Evolutionary conservation across 2,329 filamentous ascomycete genomes (phyloP), one percentile per base, ranked within the genome.

Genomic region (Colletotrichum sp.): DNA sequence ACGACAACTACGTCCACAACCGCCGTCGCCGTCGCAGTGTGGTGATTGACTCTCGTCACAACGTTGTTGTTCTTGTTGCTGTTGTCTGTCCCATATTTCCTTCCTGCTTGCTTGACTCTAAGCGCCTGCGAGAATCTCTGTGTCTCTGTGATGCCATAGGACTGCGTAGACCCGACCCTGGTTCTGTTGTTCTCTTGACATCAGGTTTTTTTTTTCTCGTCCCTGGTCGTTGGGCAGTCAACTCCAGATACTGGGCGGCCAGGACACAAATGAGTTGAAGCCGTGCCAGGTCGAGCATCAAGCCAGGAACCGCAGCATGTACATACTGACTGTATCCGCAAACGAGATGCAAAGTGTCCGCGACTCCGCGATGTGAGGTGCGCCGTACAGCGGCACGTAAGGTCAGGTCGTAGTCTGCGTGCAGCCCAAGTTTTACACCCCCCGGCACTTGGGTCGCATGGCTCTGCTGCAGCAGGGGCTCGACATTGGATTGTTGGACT

Each of bases 391-490:
- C 49, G 68, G 68, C 57, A 66, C 52, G 72, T 52, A 60, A 66
- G 32, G 59, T 39, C 49, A 60, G 57, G 26, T 62, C 28, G 30
- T 52, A 52, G 44, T 52, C 44, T 52, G 60, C 52, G 62, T 76
- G 64, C 63, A 34, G 71, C 64, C 57, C 70, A 69, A 69, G 74
- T 44, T 76, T 69, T 75, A 60, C 36, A 74, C 39, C 60, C 71
- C 75, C 75, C 75, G 62, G 75, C 66, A 77, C 26, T 77, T 71
- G 71, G 52, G 71, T 77, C 75, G 75, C 72, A 75, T 77, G 75
- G 71, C 52, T 63, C 21, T 75, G 66, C 71, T 71, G 66, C 52
- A 63, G 44, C 71, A 66, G 72, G 66, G 71, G 66, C 59, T 34
- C 30, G 39, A 71, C 71, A 67, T 75, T 68, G 66, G 59, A 67